Evolutionary conservation across 345 rosid species (phyloP).

Genomic region (Euphorbia peplus): DNA sequence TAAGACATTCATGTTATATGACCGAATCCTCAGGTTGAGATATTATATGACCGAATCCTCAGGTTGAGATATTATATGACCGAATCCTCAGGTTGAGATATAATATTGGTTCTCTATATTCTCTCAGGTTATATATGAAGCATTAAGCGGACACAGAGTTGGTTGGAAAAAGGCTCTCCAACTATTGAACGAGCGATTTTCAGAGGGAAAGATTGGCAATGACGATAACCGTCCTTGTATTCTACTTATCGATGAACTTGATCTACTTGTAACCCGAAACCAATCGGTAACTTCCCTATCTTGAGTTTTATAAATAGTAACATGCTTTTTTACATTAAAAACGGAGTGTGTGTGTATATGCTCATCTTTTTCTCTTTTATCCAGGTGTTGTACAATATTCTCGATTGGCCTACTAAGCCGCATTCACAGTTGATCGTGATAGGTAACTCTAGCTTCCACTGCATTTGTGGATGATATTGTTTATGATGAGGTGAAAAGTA

Average conservation of each 20-base stretch:
- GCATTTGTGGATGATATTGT: background rate
- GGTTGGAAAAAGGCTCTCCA: slow-evolving; percentile 91
- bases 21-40: background rate
- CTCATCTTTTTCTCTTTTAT: slow-evolving; percentile 11
- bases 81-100: slow-evolving; percentile 7
- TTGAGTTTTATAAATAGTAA: background rate
- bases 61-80: background rate
- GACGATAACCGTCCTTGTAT: slow-evolving; percentile 75
- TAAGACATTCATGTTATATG: background rate
- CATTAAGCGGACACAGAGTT: slow-evolving; percentile 85
- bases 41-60: background rate
- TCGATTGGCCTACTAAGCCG: slow-evolving; percentile 94
- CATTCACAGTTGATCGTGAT: slow-evolving; percentile 78
- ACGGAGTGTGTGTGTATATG: slow-evolving; percentile 2
- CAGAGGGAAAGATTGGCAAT: slow-evolving; percentile 58
- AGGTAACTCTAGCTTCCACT: slow-evolving; percentile 42
- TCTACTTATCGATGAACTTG: slow-evolving; percentile 95
- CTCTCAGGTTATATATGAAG: slow-evolving; percentile 82
- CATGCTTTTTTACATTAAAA: background rate
- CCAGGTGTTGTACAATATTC: slow-evolving; percentile 82
- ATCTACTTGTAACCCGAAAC: slow-evolving; percentile 90
- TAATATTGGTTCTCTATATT: slow-evolving; percentile 4
- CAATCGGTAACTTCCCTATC: slow-evolving; percentile 56
- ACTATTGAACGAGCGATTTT: slow-evolving; percentile 71
- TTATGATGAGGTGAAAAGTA: slow-evolving; percentile 1